Evolutionary conservation across 2,329 filamentous ascomycete genomes (phyloP), one percentile per base, ranked within the genome.

Genomic region (Exophiala sp.): DNA sequence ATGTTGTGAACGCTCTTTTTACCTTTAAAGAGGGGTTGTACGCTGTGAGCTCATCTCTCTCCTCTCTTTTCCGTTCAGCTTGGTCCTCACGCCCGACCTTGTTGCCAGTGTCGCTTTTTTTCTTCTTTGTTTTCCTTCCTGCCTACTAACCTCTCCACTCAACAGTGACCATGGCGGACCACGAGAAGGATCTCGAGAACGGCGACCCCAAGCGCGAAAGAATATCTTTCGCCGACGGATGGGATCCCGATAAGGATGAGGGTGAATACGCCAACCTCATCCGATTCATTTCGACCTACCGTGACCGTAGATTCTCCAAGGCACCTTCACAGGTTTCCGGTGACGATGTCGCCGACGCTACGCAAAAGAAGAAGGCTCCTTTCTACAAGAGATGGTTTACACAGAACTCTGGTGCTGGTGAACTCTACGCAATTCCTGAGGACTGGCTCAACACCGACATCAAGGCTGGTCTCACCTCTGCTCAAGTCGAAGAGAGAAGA

Each of bases 401-500:
- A 16, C 62, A 64, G 18, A 56, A 57, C 41, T 48, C 45, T 20
- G 50, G 61, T 12, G 55, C 58, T 12, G 60, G 65, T 34, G 70
- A 69, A 0, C 69, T 64, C 55, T 73, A 72, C 61, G 71, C 76
- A 58, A 72, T 82, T 32, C 84, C 85, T 20, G 79, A 83, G n/a
- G 84, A 87, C 9, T 88, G 82, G 83, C 73, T 88, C 64, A 78
- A 81, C 62, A 86, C 85, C 66, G 82, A 88, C 68, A 81, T 88
- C 69, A 78, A 78, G 67, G 69, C 78, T 54, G 86, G 86, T 79
- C 77, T 89, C 54, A 75, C 75, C 55, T 68, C 70, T 51, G 60
- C 68, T 57, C 83, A 87, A 57, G 80, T 87, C 50, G 85, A 88
- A 66, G 65, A 66, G 47, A 81, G 86, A 65, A 78, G 86, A 63